Base-by-base conservation (phyloP, 805 yeast genomes). In the Saturnispora hagleri region DNA sequence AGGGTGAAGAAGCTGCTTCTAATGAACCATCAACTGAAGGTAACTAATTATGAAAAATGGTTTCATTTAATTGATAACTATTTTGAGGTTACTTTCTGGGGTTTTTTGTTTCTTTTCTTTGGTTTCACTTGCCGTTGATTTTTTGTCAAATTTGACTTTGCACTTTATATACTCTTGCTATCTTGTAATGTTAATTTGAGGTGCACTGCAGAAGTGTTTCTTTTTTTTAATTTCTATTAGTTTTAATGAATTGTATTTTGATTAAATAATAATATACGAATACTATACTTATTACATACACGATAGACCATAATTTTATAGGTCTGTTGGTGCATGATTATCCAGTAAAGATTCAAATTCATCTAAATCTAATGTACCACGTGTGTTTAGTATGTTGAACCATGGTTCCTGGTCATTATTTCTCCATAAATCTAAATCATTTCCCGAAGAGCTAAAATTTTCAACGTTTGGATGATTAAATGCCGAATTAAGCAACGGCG, bases 361-460 rank as follows among this genome's bases (percentile, higher is more conserved):
- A 41, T 41, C 44, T 22, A 41, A 7, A 13, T 41, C 44, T 24
- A 15, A 31, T 22, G 24, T 24, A 15, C 31, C 31, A 41, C n/a
- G 31, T 4, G 44, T 22, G 44, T 15, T 45, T 31, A 86, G 18
- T 8, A 27, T 22, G 44, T 15, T 45, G 12, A 86, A 65, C 95
- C 95, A 86, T 57, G 78, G 81, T 0, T 90, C 90, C 59, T 84
- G 88, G 59, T 77, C 78, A 0, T 89, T 80, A 51, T 85, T 90
- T 60, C 79, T 82, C 95, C 95, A 86, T 33, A 86, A 67, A 54
- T 82, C 75, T 47, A 69, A 64, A 56, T 79, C 84, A 3, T 67
- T 62, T 17, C 69, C 64, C n/a, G 69, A 69, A 2, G 67, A 59
- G 20, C 68, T 63, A 42, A 63, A 50, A 26, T 59, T 66, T 55